A percentile compares a stretch with the other conserved stretches of the same genome.
phyloP scores from a whole-genome alignment of 2,329 filamentous ascomycete species.

The Alternaria incomplexa region DNA sequence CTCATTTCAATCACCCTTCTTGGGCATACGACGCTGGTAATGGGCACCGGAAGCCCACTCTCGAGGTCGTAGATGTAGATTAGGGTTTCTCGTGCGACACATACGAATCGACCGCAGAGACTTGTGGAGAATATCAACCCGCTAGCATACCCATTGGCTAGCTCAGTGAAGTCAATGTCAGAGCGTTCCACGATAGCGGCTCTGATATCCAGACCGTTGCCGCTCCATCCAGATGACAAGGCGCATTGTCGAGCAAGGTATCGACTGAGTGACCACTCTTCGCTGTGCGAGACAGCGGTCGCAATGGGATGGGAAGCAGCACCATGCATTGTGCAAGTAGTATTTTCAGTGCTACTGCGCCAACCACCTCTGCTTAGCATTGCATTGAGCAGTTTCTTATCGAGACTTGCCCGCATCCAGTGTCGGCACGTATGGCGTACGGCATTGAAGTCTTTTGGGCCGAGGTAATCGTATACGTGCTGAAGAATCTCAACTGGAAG shows the following conservation, averaged over 20 bases:
- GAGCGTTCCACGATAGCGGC: constrained; percentile 22
- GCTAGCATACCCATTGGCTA: constrained; percentile 31
- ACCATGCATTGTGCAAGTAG: not conserved
- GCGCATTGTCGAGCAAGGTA: constrained; percentile 58
- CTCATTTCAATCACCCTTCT: constrained; percentile 64
- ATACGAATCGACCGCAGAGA: constrained; percentile 63
- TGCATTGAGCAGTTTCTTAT: constrained; percentile 55
- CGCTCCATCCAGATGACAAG: constrained; percentile 51
- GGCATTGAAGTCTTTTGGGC: constrained; percentile 63
- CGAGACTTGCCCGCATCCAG: constrained; percentile 66
- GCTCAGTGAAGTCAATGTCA: constrained; percentile 46
- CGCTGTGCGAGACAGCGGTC: not conserved
- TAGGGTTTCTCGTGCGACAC: constrained; percentile 60
- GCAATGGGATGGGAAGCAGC: not conserved
- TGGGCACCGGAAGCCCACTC: constrained; percentile 48
- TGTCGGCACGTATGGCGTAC: constrained; percentile 64
- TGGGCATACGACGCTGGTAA: constrained; percentile 64
- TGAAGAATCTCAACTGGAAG: constrained; percentile 59
- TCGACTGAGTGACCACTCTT: constrained; percentile 54
- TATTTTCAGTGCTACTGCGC: constrained; percentile 27
- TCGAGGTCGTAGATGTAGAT: constrained; percentile 64
- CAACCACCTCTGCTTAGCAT: constrained; percentile 66
- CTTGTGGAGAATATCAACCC: constrained; percentile 60
- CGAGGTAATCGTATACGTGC: constrained; percentile 54
- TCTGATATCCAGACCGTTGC: constrained; percentile 35